These are phyloP conservation scores for Tetradesmus obliquus DNA, from an alignment of 139 green algal species.

Conservation along the genomic window DNA sequence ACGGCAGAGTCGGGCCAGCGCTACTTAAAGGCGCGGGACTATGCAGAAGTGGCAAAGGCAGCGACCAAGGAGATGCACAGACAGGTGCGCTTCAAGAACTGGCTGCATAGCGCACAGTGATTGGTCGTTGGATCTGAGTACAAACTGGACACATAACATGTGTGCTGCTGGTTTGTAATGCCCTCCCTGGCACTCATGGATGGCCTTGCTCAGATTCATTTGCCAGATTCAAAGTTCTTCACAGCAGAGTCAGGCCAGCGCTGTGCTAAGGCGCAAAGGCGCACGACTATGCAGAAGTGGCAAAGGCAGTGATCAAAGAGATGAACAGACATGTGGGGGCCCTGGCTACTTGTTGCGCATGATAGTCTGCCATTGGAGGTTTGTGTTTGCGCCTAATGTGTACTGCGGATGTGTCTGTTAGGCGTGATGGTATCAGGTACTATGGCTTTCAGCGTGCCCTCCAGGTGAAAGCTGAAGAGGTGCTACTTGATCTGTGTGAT, in stretches of 20 bases:
- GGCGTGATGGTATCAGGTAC: too few relatives aligned
- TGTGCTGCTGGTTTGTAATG: neutral
- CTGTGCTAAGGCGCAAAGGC: conserved; percentile 27
- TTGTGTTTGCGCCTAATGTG: too few relatives aligned
- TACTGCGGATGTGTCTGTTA: too few relatives aligned
- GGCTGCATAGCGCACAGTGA: too few relatives aligned
- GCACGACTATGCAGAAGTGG: conserved; percentile 35
- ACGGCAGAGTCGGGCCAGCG: conserved; percentile 16
- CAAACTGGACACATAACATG: neutral
- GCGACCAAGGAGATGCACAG: conserved; percentile 49
- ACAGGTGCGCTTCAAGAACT: conserved; percentile 10
- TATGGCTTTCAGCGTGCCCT: too few relatives aligned
- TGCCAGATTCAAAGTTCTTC: conserved; percentile 53
- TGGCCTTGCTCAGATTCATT: conserved; percentile 47
- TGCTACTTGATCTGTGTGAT: too few relatives aligned
- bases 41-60: conserved; percentile 25
- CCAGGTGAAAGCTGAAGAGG: too few relatives aligned
- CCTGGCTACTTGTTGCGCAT: neutral
- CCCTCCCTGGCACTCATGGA: conserved; percentile 39
- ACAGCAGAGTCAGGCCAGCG: conserved; percentile 17
- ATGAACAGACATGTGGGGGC: conserved; percentile 46
- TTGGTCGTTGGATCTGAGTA: neutral
- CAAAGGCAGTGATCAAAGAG: conserved; percentile 38
- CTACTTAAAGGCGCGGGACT: conserved; percentile 43
- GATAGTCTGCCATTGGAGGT: too few relatives aligned